Base-by-base conservation (phyloP, 2,329 filamentous ascomycete species). In the Fusarium nodosum region DNA sequence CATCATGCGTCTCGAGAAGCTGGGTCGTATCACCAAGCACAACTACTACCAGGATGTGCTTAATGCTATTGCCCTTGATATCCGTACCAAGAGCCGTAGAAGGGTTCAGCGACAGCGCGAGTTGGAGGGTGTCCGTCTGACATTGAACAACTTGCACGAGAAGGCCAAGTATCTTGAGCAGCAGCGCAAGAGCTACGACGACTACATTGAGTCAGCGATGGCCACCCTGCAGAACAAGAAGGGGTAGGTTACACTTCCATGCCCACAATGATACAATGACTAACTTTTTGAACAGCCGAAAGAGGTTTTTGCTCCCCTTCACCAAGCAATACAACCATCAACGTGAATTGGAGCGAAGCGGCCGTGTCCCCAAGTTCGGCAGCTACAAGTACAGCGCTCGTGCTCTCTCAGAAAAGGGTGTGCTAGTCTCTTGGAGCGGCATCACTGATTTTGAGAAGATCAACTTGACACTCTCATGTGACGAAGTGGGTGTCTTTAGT, bases 241-340 rank as follows among this genome's bases (percentile, higher is more conserved):
- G 82, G 94, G 91, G 88, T 91, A 85, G 78, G 87, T 80, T 46
- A 33, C 4, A 30, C 45, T 39, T n/a, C 3, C 15, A 18, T 3
- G 10, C 13, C 3, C 7, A 52, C 26, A 15, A 42, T 36, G 26
- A 47, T 50, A 50, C 58, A 51, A 58, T 58, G 31, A 68, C 72
- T 69, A 66, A 71, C 65, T 51, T 13, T n/a, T 28, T n/a, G 33
- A 48, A 73, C 72, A 90, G 91, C 66, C 97, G 97, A 83, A 97
- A 97, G 80, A 89, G 92, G 55, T 97, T 97, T 85, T 86, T 97
- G 58, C 87, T 99, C 79, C 96, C 96, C 16, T 99, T 99, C 79
- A 97, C 95, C 26, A 97, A 97, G 77, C 96, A 99, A 80, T 99
- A 97, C 88, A 97, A 97, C 80, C 96, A 99, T 81, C 94, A 98